These are phyloP conservation scores for Aspergillus sclerotioniger DNA, from an alignment of 495 filamentous ascomycete genomes.

Conservation along the genomic window DNA sequence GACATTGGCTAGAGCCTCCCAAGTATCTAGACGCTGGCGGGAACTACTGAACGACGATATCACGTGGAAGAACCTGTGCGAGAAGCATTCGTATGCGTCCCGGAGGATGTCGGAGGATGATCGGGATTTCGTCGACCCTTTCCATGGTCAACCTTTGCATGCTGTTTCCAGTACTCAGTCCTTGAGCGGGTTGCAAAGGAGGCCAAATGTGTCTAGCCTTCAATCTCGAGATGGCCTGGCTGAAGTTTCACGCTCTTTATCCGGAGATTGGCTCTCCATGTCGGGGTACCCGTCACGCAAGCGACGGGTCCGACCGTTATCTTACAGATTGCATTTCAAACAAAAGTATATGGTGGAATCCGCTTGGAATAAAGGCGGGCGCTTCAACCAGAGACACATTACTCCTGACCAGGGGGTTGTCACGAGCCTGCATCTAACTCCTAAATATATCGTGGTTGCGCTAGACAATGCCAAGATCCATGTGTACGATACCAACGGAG, in stretches of 20 bases:
- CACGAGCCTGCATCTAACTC: constrained; percentile 88
- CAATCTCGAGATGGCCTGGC: constrained; percentile 30
- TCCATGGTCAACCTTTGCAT: constrained; percentile 28
- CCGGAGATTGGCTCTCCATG: constrained; percentile 37
- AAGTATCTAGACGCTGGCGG: constrained; percentile 91
- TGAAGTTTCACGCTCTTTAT: constrained; percentile 32
- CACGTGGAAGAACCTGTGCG: constrained; percentile 95
- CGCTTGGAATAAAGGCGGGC: constrained; percentile 89
- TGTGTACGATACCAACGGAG: constrained; percentile 90
- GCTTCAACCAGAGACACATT: constrained; percentile 74
- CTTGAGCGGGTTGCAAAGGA: constrained; percentile 26
- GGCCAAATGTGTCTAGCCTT: constrained; percentile 26
- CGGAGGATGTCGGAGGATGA: constrained; percentile 58
- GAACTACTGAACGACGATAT: constrained; percentile 92
- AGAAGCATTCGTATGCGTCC: constrained; percentile 78
- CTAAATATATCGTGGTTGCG: constrained; percentile 95
- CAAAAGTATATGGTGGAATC: constrained; percentile 95
- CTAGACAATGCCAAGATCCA: constrained; percentile 98
- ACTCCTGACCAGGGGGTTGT: constrained; percentile 96
- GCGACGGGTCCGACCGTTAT: constrained; percentile 50
- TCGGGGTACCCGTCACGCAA: constrained; percentile 31
- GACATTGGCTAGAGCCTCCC: constrained; percentile 85
- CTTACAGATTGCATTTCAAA: constrained; percentile 96
- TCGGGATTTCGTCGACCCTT: constrained; percentile 36
- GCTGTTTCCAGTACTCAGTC: constrained; percentile 20